A percentile compares a stretch with the other conserved stretches of the same genome.
These are phyloP conservation scores for Gossypium mustelinum DNA, from an alignment of 345 rosid genomes.

Conservation along the genomic window DNA sequence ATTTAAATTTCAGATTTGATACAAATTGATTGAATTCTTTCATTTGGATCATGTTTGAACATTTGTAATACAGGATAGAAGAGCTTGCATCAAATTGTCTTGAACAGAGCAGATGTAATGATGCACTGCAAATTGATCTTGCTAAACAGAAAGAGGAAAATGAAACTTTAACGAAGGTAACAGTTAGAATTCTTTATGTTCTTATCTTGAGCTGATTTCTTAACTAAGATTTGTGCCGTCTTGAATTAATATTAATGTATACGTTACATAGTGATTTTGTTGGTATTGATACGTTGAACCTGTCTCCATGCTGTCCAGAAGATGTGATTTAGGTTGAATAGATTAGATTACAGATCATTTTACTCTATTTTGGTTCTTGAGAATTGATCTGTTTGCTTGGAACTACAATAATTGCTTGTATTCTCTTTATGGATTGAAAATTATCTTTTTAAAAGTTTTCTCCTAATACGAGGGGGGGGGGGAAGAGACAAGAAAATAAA, in stretches of 20 bases:
- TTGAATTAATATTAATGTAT: not conserved
- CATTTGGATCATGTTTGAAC: conserved; percentile 12
- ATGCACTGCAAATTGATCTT: conserved; percentile 50
- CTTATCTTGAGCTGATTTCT: conserved; percentile 13
- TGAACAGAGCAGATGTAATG: conserved; percentile 55
- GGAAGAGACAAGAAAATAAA: not conserved
- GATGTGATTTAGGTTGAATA: not conserved
- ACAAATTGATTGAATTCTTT: not conserved
- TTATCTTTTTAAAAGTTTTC: not conserved
- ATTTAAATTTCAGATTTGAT: conserved; percentile 14
- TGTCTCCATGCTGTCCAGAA: not conserved
- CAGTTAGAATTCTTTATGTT: conserved; percentile 6
- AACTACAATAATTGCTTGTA: not conserved
- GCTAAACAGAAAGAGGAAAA: conserved; percentile 57
- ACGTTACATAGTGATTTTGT: not conserved
- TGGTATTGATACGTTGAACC: not conserved
- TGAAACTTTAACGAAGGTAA: conserved; percentile 56
- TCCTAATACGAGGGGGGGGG: no score
- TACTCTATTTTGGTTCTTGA: not conserved
- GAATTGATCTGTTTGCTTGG: not conserved
- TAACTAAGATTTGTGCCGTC: not conserved
- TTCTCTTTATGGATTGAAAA: not conserved
- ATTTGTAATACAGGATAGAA: conserved; percentile 47
- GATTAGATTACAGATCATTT: not conserved
- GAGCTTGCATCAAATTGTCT: conserved; percentile 55